Base-by-base conservation (phyloP, 805 yeast genomes). In the Scheffersomyces spartinae region DNA sequence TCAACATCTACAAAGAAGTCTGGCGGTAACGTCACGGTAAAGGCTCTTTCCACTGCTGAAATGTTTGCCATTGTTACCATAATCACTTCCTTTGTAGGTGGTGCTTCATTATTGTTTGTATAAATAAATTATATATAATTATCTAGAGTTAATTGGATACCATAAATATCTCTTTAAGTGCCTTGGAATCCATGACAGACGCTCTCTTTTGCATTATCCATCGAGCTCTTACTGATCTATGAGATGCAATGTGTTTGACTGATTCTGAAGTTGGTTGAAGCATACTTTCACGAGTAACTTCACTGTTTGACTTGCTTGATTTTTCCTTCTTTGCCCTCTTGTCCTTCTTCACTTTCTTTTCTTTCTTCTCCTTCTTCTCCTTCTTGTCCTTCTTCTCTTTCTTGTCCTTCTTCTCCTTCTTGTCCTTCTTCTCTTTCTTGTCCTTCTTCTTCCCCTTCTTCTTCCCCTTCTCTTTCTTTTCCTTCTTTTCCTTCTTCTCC, bases 121-220 rank as follows among this genome's bases (percentile, higher is more conserved):
- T 47, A 41, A 31, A 19, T 9, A 9, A 11, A 18, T 38, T 27
- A 24, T 17, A 9, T 10, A 7, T 13, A 27, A 7, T 12, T 21
- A 14, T 21, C 18, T 12, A 6, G 15, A 15, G 3, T 35, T 48
- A 59, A 34, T 62, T 67, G 15, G 78, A 61, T 24, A 85, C 71
- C 96, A 88, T 88, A 46, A 88, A 82, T 30, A 88, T 88, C 52
- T 88, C 97, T 39, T 82, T 84, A 34, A 88, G 64, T 9, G 95
- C 85, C 48, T 83, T 75, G 3, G 79, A 68, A 47, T 88, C 97
- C 74, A 79, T 71, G 0, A 86, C 84, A 2, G 96, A 88, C 7
- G 94, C 91, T 41, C 91, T 68, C 48, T 88, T 88, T 49, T 85
- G 94, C 37, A 68, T 77, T 28, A 88, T 86, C 77, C 84, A 86